These are phyloP conservation scores for Chloromonas sp. DNA, from an alignment of 163 green algal genomes.

Conservation along the genomic window DNA sequence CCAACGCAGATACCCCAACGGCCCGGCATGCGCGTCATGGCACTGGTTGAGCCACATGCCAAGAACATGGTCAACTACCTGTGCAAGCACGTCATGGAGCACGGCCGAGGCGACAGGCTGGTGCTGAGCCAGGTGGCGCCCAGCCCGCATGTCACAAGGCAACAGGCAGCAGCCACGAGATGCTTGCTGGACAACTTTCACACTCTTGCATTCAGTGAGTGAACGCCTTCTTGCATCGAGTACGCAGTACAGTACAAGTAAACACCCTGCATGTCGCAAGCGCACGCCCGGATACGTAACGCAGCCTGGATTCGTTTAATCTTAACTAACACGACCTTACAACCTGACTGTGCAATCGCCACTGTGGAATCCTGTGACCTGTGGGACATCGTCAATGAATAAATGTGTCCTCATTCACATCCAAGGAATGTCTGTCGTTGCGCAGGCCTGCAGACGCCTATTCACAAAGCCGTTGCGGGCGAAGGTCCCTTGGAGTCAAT, in stretches of 20 bases:
- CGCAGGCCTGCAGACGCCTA: constrained; percentile 2
- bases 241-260: background rate
- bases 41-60: constrained; percentile 25
- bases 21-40: constrained; percentile 16
- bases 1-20: background rate
- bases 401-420: no score
- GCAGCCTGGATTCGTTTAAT: background rate
- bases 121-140: constrained; percentile 24
- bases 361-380: no score
- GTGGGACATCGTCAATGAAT: no score
- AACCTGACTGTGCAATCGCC: background rate
- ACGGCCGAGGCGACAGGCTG: constrained; percentile 16
- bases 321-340: background rate
- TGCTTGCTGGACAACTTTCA: constrained; percentile 34
- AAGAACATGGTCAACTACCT: constrained; percentile 22
- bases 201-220: constrained; percentile 12
- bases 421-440: no score
- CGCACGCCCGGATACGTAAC: background rate
- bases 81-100: constrained; percentile 23
- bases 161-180: constrained; percentile 21
- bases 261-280: background rate
- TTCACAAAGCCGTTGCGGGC: background rate
- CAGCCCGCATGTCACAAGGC: constrained; percentile 21
- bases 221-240: background rate
- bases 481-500: constrained; percentile 8